Evolutionary conservation across 768 basidiomycete genomes (phyloP), one percentile per base, ranked within the genome.

Genomic region (Russula earlei): DNA sequence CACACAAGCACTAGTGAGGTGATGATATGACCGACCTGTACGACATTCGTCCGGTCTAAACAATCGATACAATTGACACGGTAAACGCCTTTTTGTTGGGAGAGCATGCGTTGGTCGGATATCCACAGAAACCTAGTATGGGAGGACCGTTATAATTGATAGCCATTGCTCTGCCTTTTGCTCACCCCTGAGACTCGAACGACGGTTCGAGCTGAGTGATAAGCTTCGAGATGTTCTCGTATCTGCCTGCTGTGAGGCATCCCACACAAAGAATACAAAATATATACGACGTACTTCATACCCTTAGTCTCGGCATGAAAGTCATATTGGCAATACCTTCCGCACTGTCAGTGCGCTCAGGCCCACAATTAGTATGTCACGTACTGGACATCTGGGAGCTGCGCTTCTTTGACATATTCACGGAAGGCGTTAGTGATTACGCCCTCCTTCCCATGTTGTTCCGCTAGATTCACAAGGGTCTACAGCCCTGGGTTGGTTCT

Each of bases 21-120:
- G 20, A 42, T 24, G 49, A 52, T 20, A 50, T 19, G 22, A 33
- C 38, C 12, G 20, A 84, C 91, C 77, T 91, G 85, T 9, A 96
- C 90, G 22, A 96, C 94, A 66, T 95, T 96, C 14, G 95, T 97
- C 49, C 95, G 75, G 66, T 98, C 95, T 40, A 97, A 72, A 64
- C 93, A 95, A 66, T 98, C 95, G 43, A 97, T 94, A 67, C 95
- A 98, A 65, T 95, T 97, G 22, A 92, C 80, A 4, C 94, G 81
- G 70, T 89, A 96, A 2, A 86, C 82, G 1, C 91, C 91, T 55
- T 81, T 84, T 68, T 98, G 94, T 64, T 82, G 78, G 6, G 89
- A 85, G 68, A 94, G 75, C 12, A 85, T 74, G 14, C 72, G 72
- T 29, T 81, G 73, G 53, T 85, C 78, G 1, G 86, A 85, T 19